Percentiles rank a stretch among this genome's conserved stretches.
These are phyloP conservation scores for Heterobasidion occidentale DNA, from an alignment of 1,284 basidiomycete genomes.

Conservation along the genomic window DNA sequence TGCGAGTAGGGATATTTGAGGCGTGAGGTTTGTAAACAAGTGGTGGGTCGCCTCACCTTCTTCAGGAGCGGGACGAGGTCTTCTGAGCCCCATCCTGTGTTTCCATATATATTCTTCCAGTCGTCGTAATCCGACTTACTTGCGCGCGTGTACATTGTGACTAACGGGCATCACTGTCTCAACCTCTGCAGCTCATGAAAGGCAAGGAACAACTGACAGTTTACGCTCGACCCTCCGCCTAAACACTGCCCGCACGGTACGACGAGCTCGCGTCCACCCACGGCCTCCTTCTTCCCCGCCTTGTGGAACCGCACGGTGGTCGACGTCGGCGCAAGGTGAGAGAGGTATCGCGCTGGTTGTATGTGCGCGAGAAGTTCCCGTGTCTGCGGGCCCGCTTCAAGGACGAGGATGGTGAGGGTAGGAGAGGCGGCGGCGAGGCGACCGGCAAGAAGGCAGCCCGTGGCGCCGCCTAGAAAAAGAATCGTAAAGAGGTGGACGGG, in stretches of 20 bases:
- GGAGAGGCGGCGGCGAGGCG: constrained; percentile 32
- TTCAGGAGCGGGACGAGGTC: constrained; percentile 41
- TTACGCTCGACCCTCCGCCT: constrained; percentile 46
- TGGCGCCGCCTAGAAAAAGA: constrained; percentile 21
- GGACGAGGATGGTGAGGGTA: constrained; percentile 25
- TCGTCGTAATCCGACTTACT: constrained; percentile 49
- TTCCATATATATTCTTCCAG: constrained; percentile 37
- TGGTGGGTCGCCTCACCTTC: constrained; percentile 27
- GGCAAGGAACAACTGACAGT: constrained; percentile 27
- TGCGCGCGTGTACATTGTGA: constrained; percentile 44
- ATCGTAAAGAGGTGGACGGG: too few species aligned
- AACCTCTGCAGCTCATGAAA: background rate
- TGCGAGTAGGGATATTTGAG: constrained; percentile 12
- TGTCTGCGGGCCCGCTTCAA: constrained; percentile 35
- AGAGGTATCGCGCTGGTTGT: constrained; percentile 36
- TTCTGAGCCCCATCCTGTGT: constrained; percentile 46
- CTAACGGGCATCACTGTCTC: constrained; percentile 19
- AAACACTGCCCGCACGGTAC: constrained; percentile 33
- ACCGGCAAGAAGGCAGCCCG: constrained; percentile 32
- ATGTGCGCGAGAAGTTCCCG: constrained; percentile 29
- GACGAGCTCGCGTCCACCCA: constrained; percentile 31
- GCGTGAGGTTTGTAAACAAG: background rate
- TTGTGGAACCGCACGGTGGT: constrained; percentile 30
- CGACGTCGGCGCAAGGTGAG: constrained; percentile 23
- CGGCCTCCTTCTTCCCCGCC: constrained; percentile 26